phyloP scores from a whole-genome alignment of 1,284 basidiomycete genomes.

The Fomitopsis pinicola region DNA sequence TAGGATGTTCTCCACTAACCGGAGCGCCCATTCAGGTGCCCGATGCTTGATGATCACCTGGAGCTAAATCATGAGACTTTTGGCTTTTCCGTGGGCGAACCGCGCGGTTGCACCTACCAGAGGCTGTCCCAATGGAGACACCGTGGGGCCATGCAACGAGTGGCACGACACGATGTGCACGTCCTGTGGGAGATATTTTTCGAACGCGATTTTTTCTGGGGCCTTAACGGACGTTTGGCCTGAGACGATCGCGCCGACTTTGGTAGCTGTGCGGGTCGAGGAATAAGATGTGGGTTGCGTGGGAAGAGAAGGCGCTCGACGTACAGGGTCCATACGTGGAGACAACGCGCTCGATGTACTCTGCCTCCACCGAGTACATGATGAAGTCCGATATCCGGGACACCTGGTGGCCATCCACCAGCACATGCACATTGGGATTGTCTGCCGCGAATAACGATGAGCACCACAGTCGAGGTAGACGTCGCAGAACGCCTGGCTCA shows the following conservation, averaged over 20 bases:
- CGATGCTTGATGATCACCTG: conserved; percentile 91
- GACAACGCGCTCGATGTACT: conserved; percentile 83
- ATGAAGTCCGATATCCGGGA: conserved; percentile 28
- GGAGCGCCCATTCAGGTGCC: conserved; percentile 70
- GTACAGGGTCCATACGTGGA: conserved; percentile 87
- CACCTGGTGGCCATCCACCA: conserved; percentile 26
- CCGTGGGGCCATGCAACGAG: conserved; percentile 91
- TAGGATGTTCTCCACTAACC: conserved; percentile 82
- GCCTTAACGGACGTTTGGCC: conserved; percentile 98
- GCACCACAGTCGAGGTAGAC: background rate
- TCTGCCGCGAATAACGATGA: conserved; percentile 26
- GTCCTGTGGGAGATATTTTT: conserved; percentile 83
- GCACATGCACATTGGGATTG: conserved; percentile 58
- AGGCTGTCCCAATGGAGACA: conserved; percentile 90
- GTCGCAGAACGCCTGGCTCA: conserved; percentile 21
- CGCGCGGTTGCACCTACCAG: conserved; percentile 53
- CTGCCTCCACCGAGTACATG: conserved; percentile 82
- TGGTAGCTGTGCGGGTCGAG: conserved; percentile 62
- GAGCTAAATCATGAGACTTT: background rate
- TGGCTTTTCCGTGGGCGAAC: background rate
- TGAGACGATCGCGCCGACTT: conserved; percentile 87
- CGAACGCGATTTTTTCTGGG: conserved; percentile 89
- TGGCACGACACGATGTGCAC: conserved; percentile 91
- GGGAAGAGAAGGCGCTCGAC: conserved; percentile 23
- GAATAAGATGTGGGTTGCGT: conserved; percentile 2